A percentile compares a stretch with the other conserved stretches of the same genome.
Conservation (phyloP, 345 rosid species). For the Aegle marmelos region DNA sequence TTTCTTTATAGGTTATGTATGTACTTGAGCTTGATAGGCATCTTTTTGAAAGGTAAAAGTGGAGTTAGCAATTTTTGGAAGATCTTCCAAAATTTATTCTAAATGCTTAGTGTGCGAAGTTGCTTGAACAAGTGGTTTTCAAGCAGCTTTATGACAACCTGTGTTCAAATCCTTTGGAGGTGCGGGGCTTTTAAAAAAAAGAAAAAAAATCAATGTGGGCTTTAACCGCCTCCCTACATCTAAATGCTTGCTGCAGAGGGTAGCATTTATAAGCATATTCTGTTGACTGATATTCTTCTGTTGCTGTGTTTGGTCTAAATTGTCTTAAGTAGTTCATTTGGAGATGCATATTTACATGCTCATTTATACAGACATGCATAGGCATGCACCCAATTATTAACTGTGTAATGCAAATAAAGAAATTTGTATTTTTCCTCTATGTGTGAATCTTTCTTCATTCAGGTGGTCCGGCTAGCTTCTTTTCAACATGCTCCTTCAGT, state of each 20-base stretch:
- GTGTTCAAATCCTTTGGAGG: too few species aligned
- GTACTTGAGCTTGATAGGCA: not conserved
- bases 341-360: not conserved
- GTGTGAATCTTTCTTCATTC: constrained; percentile 21
- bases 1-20: not conserved
- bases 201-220: too few species aligned
- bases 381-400: not conserved
- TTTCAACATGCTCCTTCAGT: constrained; percentile 95
- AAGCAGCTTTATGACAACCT: too few species aligned
- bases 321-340: not conserved
- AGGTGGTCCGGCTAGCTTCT: constrained; percentile 98
- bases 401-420: not conserved
- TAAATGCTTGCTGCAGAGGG: not conserved
- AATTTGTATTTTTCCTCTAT: not conserved
- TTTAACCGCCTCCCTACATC: too few species aligned
- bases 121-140: too few species aligned
- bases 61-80: not conserved
- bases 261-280: not conserved
- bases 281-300: not conserved
- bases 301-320: not conserved
- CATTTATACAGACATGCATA: not conserved
- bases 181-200: too few species aligned
- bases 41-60: not conserved
- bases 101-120: not conserved
- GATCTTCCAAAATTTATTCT: not conserved